Conservation (phyloP, 2,329 filamentous ascomycete species). For the Penicillium verrucosum region DNA sequence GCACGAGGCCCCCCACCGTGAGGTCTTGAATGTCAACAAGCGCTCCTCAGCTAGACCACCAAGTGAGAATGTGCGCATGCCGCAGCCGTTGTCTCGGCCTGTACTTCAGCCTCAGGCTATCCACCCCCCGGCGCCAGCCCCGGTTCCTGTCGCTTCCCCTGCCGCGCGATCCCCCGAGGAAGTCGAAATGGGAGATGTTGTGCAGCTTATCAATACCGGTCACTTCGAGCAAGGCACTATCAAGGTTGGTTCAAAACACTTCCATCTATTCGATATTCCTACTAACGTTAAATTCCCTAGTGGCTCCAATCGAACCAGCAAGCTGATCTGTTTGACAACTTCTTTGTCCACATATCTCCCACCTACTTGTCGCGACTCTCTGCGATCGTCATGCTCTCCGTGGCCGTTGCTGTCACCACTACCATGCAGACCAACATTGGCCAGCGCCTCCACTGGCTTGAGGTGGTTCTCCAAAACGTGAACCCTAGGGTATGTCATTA, state of each 20-base stretch:
- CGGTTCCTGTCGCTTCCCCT: constrained; percentile 13
- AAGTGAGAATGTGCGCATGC: constrained; percentile 16
- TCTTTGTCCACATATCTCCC: constrained; percentile 58
- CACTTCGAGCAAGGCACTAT: constrained; percentile 47
- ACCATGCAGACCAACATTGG: constrained; percentile 52
- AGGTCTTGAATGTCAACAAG: constrained; percentile 12
- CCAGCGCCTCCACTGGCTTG: constrained; percentile 59
- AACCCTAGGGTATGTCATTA: constrained; percentile 49
- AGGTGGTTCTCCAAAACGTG: constrained; percentile 53
- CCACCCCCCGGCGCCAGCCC: background rate
- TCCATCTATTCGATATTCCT: background rate
- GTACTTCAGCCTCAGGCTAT: background rate
- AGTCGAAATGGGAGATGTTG: constrained; percentile 43
- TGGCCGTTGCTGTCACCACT: constrained; percentile 60
- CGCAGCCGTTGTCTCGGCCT: constrained; percentile 14
- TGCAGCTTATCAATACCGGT: constrained; percentile 38
- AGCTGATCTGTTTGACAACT: constrained; percentile 58
- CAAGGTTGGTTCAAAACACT: constrained; percentile 33
- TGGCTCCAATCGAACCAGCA: constrained; percentile 63
- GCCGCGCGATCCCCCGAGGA: constrained; percentile 33
- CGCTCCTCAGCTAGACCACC: constrained; percentile 29
- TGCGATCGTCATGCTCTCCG: constrained; percentile 58
- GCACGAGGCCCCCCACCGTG: background rate
- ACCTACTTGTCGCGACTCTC: constrained; percentile 55
- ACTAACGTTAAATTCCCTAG: constrained; percentile 31